Conservation (phyloP, 805 yeast genomes). For the Myxozyma monticola region DNA sequence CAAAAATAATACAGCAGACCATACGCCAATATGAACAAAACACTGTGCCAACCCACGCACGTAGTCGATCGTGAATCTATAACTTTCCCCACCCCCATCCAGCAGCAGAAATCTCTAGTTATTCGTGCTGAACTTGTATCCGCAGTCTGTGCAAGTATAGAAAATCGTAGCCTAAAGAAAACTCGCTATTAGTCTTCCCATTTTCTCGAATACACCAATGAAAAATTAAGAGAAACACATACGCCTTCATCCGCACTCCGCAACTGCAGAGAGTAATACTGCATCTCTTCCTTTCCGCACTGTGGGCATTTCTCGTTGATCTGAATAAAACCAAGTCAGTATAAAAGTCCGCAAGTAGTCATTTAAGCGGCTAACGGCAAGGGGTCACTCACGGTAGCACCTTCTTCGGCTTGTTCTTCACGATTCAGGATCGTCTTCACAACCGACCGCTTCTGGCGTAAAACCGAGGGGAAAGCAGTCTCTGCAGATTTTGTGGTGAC, state of each 20-base stretch:
- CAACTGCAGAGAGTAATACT: constrained; percentile 91
- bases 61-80: not conserved
- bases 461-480: constrained; percentile 88
- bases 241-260: constrained; percentile 98
- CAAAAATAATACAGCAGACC: no score
- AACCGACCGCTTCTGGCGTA: constrained; percentile 78
- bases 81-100: not conserved
- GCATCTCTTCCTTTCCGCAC: constrained; percentile 98
- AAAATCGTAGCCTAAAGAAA: constrained; percentile 77
- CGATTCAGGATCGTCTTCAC: constrained; percentile 81
- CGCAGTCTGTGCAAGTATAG: constrained; percentile 92
- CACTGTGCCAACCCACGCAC: no score
- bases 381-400: constrained; percentile 79
- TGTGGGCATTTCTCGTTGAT: constrained; percentile 98
- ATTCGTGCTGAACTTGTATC: constrained; percentile 90
- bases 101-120: constrained; percentile 48
- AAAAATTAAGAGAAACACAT: constrained; percentile 9
- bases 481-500: constrained; percentile 87
- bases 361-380: no score
- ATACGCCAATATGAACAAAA: no score
- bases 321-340: constrained; percentile 27
- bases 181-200: not conserved
- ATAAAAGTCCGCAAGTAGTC: not conserved
- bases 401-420: constrained; percentile 68
- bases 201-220: no score